Evolutionary conservation across 768 basidiomycete genomes (phyloP), one percentile per base, ranked within the genome.

Genomic region (Trametes maxima): DNA sequence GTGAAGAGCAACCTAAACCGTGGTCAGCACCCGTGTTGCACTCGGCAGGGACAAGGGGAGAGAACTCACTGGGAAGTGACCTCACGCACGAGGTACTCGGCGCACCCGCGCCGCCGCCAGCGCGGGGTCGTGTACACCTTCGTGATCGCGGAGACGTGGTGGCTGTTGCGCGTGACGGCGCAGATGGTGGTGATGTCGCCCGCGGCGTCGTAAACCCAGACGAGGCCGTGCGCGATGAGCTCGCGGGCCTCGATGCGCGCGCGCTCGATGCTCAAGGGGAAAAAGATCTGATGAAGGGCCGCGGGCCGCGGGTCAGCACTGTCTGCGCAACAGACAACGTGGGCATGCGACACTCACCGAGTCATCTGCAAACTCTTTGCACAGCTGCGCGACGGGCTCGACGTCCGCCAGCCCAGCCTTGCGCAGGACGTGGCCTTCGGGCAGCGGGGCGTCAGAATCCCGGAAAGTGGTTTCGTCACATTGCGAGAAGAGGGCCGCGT

Each of bases 161-260:
- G 69, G 13, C 80, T 81, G 52, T 76, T 76, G n/a, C 84, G 79
- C n/a, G 84, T 81, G 21, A 80, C 82, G 16, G 84, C 84, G 47
- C 83, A 84, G 43, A 86, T 79, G 19, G 79, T 80, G 4, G 82
- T 76, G 51, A 82, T 69, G 51, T 76, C 72, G 1, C 74, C 73
- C 12, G 69, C 60, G 19, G 75, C 74, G 53, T 82, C 81, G 67
- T 81, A 82, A 24, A 86, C 71, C 82, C 83, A 85, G 28, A 83
- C 68, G 52, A 80, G 79, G n/a, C 78, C 72, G 59, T 79, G 80
- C 8, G 70, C 64, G 58, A 85, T 79, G 48, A 86, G 75, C 56
- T 80, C 78, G 1, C 59, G 57, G 2, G 84, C 82, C 69, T 85
- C 81, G 24, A 74, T 62, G 14, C 72, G 65, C 13, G 82, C 82